Percentiles rank a stretch among this genome's conserved stretches.
phyloP scores from a whole-genome alignment of 1,284 basidiomycete species.

The Inonotus obliquus region DNA sequence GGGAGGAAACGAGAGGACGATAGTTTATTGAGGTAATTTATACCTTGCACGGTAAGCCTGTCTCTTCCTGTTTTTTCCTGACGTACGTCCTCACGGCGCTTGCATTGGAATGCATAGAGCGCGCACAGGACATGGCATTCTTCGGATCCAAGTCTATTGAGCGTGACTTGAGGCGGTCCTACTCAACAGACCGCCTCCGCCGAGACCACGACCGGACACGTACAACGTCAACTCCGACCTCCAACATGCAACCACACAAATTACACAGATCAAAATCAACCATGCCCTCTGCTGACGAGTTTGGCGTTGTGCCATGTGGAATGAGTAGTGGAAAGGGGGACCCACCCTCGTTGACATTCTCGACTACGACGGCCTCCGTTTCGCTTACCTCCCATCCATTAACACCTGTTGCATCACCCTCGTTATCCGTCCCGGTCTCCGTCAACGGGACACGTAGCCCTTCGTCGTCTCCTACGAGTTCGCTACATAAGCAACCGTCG shows the following conservation, averaged over 20 bases:
- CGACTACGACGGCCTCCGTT: not conserved
- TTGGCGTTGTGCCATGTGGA: not conserved
- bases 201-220: not conserved
- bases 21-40: not conserved
- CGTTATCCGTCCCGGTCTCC: not conserved
- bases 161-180: slow-evolving; percentile 10
- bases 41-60: not conserved
- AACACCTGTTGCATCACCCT: not conserved
- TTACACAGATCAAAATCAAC: not conserved
- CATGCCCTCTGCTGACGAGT: not conserved
- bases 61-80: no score
- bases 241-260: not conserved
- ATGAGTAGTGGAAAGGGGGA: not conserved
- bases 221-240: not conserved
- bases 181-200: slow-evolving; percentile 14
- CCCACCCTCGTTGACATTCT: not conserved
- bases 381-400: not conserved
- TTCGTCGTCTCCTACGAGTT: not conserved
- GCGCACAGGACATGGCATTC: slow-evolving; percentile 11
- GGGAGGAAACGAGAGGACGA: not conserved
- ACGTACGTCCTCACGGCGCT: not conserved
- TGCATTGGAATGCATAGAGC: not conserved
- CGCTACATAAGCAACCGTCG: not conserved
- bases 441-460: not conserved
- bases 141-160: slow-evolving; percentile 13